Evolutionary conservation across 2,329 filamentous ascomycete species (phyloP), one percentile per base, ranked within the genome.

Genomic region (Verticillium klebahnii): DNA sequence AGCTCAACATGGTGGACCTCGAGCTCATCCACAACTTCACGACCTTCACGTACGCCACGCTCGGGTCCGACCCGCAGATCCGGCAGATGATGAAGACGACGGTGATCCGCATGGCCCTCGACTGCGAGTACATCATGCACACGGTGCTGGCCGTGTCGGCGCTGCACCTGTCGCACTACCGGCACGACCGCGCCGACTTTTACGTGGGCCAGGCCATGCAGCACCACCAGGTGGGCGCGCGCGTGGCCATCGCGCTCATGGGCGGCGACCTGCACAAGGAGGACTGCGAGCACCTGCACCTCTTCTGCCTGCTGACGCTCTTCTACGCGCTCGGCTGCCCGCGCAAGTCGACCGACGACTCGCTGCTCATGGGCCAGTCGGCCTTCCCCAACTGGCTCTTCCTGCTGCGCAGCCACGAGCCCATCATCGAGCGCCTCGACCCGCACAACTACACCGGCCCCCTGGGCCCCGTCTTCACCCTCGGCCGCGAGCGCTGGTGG

Each of bases 1-100:
- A 65, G 12, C 68, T 78, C n/a, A 77, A 78, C 45, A 66, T 81
- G 1, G 65, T 76, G 11, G 80, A 84, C 61, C 73, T 85, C 14
- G 81, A 85, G 65, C 75, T 85, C 2, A 73, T 85, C 11, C 81
- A 85, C 68, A 81, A 85, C 69, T 85, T 77, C 64, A 78, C 76
- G 37, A 80, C 77, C 0, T 78, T 77, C 3, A 85, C 83, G 1
- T 78, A 76, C 62, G 72, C 75, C 25, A 83, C 82, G 0, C 70
- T 85, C 3, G 76, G 77, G 8, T 72, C 70, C 9, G 75, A 80
- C 36, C 72, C 77, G 0, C 66, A 70, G 6, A 64, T 82, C 3
- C 76, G 78, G 55, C 73, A 75, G 52, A 75, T 83, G 54, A 84
- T 80, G 78, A 76, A 77, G 14, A 73, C 80, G 17, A 77, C 77